These are phyloP conservation scores for Daedaleopsis sinensis DNA, from an alignment of 768 basidiomycete species.

Conservation along the genomic window DNA sequence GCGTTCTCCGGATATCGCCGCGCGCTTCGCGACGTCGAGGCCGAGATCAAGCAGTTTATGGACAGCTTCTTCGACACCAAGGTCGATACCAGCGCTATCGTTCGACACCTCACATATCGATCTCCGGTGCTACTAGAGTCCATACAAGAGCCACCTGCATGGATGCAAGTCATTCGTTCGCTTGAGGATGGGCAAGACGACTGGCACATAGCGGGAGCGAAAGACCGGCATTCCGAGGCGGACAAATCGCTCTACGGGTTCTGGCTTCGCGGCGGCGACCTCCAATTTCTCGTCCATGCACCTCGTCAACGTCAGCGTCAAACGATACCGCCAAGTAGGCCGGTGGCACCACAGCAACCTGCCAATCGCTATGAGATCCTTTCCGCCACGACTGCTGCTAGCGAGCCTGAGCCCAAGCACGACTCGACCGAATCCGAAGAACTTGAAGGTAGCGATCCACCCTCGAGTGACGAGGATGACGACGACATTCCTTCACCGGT, in stretches of 20 bases:
- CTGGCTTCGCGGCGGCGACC: constrained; percentile 51
- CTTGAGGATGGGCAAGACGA: constrained; percentile 4
- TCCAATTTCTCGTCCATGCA: constrained; percentile 44
- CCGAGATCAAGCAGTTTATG: constrained; percentile 51
- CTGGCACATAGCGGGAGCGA: constrained; percentile 17
- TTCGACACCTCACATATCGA: constrained; percentile 42
- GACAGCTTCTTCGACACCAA: constrained; percentile 37
- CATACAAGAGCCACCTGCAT: constrained; percentile 47
- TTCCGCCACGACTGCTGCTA: neutral
- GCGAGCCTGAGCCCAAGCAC: too few relatives aligned
- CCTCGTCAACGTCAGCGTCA: neutral
- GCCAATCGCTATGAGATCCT: constrained; percentile 26
- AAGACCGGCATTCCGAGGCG: constrained; percentile 22
- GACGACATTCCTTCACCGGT: neutral
- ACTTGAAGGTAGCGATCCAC: neutral
- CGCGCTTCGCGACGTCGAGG: constrained; percentile 40
- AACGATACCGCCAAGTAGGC: neutral
- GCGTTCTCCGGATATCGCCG: constrained; percentile 38
- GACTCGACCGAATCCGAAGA: neutral
- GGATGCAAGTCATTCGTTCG: constrained; percentile 38
- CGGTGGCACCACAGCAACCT: neutral
- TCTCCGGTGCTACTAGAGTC: constrained; percentile 51
- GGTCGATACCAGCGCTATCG: constrained; percentile 42
- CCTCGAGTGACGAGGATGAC: neutral
- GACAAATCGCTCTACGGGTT: constrained; percentile 46